Percentiles rank a stretch among this genome's conserved stretches.
These are phyloP conservation scores for Cercospora sesami DNA, from an alignment of 2,329 filamentous ascomycete genomes.

Conservation along the genomic window DNA sequence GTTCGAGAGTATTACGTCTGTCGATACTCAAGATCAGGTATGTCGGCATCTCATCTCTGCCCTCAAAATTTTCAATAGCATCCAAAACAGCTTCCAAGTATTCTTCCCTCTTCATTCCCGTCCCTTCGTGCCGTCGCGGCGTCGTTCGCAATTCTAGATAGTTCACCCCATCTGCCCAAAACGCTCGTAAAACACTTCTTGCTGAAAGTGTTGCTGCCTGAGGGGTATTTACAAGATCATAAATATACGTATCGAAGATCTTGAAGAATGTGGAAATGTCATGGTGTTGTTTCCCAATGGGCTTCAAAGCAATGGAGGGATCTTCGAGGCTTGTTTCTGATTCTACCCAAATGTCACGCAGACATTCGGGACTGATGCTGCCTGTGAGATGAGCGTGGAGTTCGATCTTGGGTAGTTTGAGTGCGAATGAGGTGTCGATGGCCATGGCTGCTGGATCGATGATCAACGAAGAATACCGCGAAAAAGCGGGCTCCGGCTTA, in stretches of 20 bases:
- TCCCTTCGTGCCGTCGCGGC: constrained; percentile 61
- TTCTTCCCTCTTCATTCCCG: constrained; percentile 58
- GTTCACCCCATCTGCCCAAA: constrained; percentile 68
- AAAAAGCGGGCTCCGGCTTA: too few relatives aligned
- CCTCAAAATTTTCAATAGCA: constrained; percentile 58
- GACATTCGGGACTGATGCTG: constrained; percentile 69
- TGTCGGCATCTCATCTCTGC: constrained; percentile 15
- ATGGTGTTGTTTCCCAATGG: constrained; percentile 47
- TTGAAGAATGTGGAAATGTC: constrained; percentile 65
- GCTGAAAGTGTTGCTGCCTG: constrained; percentile 59
- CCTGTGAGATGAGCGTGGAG: constrained; percentile 80
- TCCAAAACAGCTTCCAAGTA: constrained; percentile 68
- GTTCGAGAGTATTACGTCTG: constrained; percentile 58
- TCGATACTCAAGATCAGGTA: constrained; percentile 75
- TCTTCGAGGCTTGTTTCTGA: constrained; percentile 54
- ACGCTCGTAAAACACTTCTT: constrained; percentile 63
- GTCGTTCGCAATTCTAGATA: constrained; percentile 82
- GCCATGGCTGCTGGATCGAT: background rate
- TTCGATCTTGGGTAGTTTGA: constrained; percentile 51
- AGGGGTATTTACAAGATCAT: constrained; percentile 67
- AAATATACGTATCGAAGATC: constrained; percentile 77
- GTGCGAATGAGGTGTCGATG: constrained; percentile 34
- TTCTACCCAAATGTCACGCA: constrained; percentile 69
- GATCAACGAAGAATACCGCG: background rate
- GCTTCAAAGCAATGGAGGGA: constrained; percentile 67